Conservation (phyloP, 2,329 filamentous ascomycete genomes). For the Aspergillus proliferans region DNA sequence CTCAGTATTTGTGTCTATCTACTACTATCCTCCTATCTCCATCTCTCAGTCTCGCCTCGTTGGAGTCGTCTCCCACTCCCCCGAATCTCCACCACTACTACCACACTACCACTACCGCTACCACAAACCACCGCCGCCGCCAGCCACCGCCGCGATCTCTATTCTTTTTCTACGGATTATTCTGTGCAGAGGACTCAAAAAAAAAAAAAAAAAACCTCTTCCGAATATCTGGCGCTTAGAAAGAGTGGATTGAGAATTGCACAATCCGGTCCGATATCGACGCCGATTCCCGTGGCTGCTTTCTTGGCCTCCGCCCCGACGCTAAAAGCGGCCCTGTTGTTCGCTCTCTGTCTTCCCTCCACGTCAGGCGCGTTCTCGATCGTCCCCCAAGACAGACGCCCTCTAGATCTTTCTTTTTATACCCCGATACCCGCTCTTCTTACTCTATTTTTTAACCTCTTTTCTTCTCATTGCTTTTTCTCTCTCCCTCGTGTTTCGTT, state of each 20-base stretch:
- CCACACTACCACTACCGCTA: not conserved
- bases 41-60: slow-evolving; percentile 19
- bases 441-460: not conserved
- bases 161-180: slow-evolving; percentile 14
- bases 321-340: slow-evolving; percentile 25
- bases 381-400: slow-evolving; percentile 24
- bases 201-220: too few relatives aligned
- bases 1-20: slow-evolving; percentile 3
- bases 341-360: slow-evolving; percentile 12
- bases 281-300: slow-evolving; percentile 26
- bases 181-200: too few relatives aligned
- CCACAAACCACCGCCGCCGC: not conserved
- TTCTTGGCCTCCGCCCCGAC: slow-evolving; percentile 29
- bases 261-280: slow-evolving; percentile 10
- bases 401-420: slow-evolving; percentile 7
- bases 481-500: not conserved
- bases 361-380: slow-evolving; percentile 23
- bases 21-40: slow-evolving; percentile 7
- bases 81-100: not conserved
- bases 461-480: not conserved
- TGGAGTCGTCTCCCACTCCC: slow-evolving; percentile 2
- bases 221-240: too few relatives aligned
- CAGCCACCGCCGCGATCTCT: not conserved
- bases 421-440: slow-evolving; percentile 16
- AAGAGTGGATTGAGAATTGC: too few relatives aligned